These are phyloP conservation scores for Xylaria nigripes DNA, from an alignment of 495 filamentous ascomycete species.

Conservation along the genomic window DNA sequence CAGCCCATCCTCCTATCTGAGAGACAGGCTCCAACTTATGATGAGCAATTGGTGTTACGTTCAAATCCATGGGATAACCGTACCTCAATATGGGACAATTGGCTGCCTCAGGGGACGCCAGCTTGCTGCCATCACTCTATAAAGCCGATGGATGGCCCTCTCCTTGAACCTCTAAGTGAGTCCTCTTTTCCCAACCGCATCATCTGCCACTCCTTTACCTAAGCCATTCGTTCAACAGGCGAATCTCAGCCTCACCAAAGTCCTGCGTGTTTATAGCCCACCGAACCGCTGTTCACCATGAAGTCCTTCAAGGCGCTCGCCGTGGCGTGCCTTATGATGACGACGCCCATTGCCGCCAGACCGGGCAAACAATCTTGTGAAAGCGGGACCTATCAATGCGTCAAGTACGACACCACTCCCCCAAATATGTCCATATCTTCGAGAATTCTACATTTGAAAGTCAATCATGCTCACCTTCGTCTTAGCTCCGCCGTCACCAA, in stretches of 20 bases:
- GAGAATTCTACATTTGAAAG: too few relatives aligned
- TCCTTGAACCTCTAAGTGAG: too few relatives aligned
- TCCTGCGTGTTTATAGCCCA: conserved; percentile 11
- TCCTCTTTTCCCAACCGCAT: too few relatives aligned
- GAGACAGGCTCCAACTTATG: too few relatives aligned
- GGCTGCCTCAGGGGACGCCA: too few relatives aligned
- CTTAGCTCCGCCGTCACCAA: neutral
- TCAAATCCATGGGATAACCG: too few relatives aligned
- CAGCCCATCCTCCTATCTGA: too few relatives aligned
- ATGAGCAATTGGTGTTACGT: too few relatives aligned
- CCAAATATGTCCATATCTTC: too few relatives aligned
- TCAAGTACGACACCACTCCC: conserved; percentile 5
- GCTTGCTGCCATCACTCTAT: too few relatives aligned
- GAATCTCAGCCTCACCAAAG: neutral
- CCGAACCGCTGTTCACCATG: neutral
- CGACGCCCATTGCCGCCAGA: neutral
- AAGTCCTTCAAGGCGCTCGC: neutral
- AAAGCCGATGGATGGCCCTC: too few relatives aligned
- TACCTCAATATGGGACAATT: too few relatives aligned
- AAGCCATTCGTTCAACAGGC: neutral
- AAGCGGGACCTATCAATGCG: conserved; percentile 7
- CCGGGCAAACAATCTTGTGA: neutral
- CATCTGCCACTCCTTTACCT: neutral
- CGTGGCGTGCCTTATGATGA: neutral
- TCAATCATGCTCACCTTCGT: neutral